Evolutionary conservation across 164 flowering plant genomes (phyloP).

Genomic region (Chimonanthus salicifolius): DNA sequence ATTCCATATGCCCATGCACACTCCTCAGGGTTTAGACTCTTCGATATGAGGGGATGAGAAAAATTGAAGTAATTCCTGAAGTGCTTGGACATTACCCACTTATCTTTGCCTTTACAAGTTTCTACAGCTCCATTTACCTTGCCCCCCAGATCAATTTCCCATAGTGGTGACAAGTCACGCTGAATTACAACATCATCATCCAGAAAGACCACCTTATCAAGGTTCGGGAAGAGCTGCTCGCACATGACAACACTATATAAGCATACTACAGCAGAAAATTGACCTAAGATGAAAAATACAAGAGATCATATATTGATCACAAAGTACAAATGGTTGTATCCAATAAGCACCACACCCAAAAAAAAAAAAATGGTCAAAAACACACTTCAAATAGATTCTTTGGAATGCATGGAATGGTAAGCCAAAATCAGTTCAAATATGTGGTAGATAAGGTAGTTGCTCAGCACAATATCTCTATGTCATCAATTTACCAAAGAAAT

Average conservation of each 20-base stretch:
- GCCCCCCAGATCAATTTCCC: conserved; percentile 84
- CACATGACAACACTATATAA: conserved; percentile 8
- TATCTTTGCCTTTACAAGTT: conserved; percentile 90
- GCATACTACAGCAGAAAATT: background rate
- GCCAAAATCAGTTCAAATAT: background rate
- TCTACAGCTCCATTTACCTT: conserved; percentile 98
- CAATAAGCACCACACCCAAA: too few relatives aligned
- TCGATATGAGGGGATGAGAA: conserved; percentile 81
- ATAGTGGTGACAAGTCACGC: conserved; percentile 80
- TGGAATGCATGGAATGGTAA: background rate
- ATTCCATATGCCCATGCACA: conserved; percentile 99
- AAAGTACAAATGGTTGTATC: too few relatives aligned
- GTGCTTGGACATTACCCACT: conserved; percentile 89
- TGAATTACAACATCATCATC: conserved; percentile 98
- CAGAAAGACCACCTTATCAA: conserved; percentile 85
- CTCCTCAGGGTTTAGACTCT: conserved; percentile 75
- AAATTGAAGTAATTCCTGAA: conserved; percentile 93
- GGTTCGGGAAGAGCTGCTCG: conserved; percentile 88
- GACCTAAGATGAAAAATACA: background rate
- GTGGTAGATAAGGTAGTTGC: background rate
- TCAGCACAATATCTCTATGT: too few relatives aligned
- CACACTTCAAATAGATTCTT: background rate
- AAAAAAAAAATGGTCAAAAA: background rate
- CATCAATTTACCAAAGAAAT: background rate
- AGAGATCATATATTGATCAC: background rate